Base-by-base conservation (phyloP, 2,329 filamentous ascomycete genomes). In the Fusarium euwallaceae region DNA sequence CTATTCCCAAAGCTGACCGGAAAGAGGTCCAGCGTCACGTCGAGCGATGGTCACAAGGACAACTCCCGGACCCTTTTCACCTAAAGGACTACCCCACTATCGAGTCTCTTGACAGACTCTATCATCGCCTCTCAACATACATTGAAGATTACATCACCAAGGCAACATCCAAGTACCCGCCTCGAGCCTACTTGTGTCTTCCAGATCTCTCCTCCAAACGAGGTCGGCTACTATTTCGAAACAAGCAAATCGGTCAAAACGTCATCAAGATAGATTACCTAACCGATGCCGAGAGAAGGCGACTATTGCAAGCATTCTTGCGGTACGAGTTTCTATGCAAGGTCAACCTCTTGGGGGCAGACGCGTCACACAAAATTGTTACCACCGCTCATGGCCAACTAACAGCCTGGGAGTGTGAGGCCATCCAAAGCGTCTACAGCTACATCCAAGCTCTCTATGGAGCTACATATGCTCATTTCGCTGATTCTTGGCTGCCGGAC, bases 141-240 rank as follows among this genome's bases (percentile, higher is more conserved):
- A 64, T 64, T 36, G 62, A 64, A 12, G 62, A 64, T 39, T 64
- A 64, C 22, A 59, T 64, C 48, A 64, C 62, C 9, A 64, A 64
- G 39, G 41, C 53, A 12, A 60, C 63, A 37, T 59, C 63, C 22
- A 17, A 16, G 10, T 60, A 14, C 29, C 63, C 63, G 7, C 53
- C 39, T 48, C 53, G 39, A 10, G 53, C 55, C 14, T 65, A 51
- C 29, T 9, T 53, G 14, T 22, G 29, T 37, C 53, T 65, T 37
- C 55, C 63, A 32, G 55, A 59, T 51, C 53, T 59, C 43, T 60
- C 62, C 24, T 62, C 61, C 7, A 51, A 20, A 39, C 16, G 29
- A 3, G 53, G 32, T 14, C 53, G 32, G 11, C 14, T 65, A 29
- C 14, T 22, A 4, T 59, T 65, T 37, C 53, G 55, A 39, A 59